A percentile compares a stretch with the other conserved stretches of the same genome.
phyloP scores from a whole-genome alignment of 176 grass and related monocot genomes.

The Cymbopogon citratus region DNA sequence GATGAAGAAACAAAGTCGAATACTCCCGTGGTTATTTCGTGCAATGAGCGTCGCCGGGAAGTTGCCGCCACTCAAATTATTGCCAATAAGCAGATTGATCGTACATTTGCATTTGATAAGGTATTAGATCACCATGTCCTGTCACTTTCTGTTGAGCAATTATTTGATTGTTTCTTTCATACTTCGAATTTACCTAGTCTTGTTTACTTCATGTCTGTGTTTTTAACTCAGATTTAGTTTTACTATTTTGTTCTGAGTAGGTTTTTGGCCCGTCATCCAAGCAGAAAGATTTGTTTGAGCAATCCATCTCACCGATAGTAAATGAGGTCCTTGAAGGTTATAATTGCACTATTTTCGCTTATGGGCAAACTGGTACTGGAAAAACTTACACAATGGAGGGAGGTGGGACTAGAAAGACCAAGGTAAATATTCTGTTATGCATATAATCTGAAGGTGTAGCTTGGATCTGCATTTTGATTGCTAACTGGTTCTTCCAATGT shows the following conservation, averaged over 20 bases:
- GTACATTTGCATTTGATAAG: slow-evolving; percentile 91
- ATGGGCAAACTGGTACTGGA: slow-evolving; percentile 93
- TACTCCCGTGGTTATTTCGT: slow-evolving; percentile 87
- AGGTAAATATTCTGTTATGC: slow-evolving; percentile 31
- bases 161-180: not conserved
- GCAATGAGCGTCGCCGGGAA: slow-evolving; percentile 78
- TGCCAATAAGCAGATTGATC: slow-evolving; percentile 96
- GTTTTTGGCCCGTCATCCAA: slow-evolving; percentile 86
- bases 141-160: not conserved
- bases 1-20: slow-evolving; percentile 83
- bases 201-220: slow-evolving; percentile 1
- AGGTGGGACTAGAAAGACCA: slow-evolving; percentile 87
- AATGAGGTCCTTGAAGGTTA: slow-evolving; percentile 99
- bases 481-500: slow-evolving; percentile 29
- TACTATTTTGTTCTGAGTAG: slow-evolving; percentile 40
- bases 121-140: slow-evolving; percentile 35
- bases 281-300: slow-evolving; percentile 95
- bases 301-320: slow-evolving; percentile 91
- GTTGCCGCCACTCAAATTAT: slow-evolving; percentile 88
- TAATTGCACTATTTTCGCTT: slow-evolving; percentile 99
- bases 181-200: slow-evolving; percentile 18
- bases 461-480: not conserved
- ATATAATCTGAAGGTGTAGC: not conserved
- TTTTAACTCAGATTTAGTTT: slow-evolving; percentile 24
- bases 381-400: slow-evolving; percentile 99